Evolutionary conservation across 2,329 filamentous ascomycete species (phyloP).

Genomic region (Ceratocystis cacaofunesta): DNA sequence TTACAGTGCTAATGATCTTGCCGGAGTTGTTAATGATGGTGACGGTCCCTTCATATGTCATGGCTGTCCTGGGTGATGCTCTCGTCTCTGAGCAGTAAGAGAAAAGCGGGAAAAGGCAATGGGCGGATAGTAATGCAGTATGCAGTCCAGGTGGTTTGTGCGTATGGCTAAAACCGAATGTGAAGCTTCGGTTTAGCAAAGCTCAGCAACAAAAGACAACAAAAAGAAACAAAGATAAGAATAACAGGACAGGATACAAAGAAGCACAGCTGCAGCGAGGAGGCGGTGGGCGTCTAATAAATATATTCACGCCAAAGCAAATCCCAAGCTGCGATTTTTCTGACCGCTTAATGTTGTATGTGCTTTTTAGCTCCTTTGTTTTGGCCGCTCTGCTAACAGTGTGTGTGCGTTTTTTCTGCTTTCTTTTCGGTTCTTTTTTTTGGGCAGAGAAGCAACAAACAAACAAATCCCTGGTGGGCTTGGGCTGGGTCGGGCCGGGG

Average conservation of each 20-base stretch:
- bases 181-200: not conserved
- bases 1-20: constrained; percentile 77
- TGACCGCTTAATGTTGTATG: not conserved
- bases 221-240: not conserved
- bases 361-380: constrained; percentile 6
- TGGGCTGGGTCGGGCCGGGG: not conserved
- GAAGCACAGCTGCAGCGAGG: not conserved
- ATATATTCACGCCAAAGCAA: not conserved
- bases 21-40: constrained; percentile 83
- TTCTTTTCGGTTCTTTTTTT: constrained; percentile 7
- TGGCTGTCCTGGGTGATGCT: constrained; percentile 18
- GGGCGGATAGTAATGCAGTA: not conserved
- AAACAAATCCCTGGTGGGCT: not conserved
- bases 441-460: not conserved
- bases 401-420: not conserved
- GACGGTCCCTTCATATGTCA: constrained; percentile 52
- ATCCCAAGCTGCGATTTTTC: not conserved
- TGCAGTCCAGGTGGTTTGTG: not conserved
- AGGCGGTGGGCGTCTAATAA: constrained; percentile 1
- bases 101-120: not conserved
- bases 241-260: not conserved
- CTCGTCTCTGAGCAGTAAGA: constrained; percentile 1
- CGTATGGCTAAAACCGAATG: not conserved
- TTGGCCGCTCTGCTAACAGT: constrained; percentile 5
- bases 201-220: not conserved